Percentiles rank a stretch among this genome's conserved stretches.
Conservation (phyloP, 257 asterid species). For the Anisodus tanguticus region DNA sequence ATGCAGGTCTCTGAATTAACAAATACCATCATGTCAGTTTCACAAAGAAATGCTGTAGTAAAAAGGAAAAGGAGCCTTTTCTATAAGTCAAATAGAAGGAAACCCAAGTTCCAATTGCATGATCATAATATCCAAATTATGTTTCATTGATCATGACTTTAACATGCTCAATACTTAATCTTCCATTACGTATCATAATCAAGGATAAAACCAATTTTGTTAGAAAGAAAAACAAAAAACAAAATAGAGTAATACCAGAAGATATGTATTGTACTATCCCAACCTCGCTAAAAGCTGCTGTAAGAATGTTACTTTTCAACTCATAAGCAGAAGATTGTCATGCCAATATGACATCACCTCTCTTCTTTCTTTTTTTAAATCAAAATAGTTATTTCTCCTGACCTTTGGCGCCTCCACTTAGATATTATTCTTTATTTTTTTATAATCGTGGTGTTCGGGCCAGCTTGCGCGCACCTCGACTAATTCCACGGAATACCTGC, state of each 20-base stretch:
- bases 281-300: not conserved
- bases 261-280: not conserved
- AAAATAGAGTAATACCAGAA: not conserved
- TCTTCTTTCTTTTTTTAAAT: not conserved
- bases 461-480: too few species aligned
- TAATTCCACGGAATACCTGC: too few species aligned
- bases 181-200: not conserved
- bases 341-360: not conserved
- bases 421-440: not conserved
- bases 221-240: not conserved
- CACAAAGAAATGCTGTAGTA: conserved; percentile 12
- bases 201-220: not conserved
- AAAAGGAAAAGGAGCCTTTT: conserved; percentile 17
- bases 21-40: conserved; percentile 38
- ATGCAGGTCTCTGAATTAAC: conserved; percentile 63
- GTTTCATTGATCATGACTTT: not conserved
- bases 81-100: conserved; percentile 22
- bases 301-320: conserved; percentile 11
- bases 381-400: not conserved
- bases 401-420: conserved; percentile 16
- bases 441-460: too few species aligned
- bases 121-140: conserved; percentile 7
- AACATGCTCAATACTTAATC: conserved; percentile 7
- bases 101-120: conserved; percentile 13
- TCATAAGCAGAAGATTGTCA: not conserved